phyloP scores from a whole-genome alignment of 495 filamentous ascomycete species.

The Aspergillus hancockii region DNA sequence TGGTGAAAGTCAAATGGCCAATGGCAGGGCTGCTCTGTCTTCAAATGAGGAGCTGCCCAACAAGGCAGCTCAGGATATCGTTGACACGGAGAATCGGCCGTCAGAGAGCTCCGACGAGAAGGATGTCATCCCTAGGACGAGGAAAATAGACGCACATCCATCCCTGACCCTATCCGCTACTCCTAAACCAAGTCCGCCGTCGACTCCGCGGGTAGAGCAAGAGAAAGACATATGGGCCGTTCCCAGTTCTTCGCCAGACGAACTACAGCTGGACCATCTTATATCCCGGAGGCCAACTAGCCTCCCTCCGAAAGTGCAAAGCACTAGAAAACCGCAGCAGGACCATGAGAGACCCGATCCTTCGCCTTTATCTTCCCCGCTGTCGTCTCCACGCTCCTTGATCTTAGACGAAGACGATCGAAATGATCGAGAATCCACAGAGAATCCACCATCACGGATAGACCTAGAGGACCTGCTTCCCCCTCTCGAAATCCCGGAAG shows the following conservation, averaged over 20 bases:
- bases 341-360: slow-evolving; percentile 20
- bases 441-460: slow-evolving; percentile 10
- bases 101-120: not conserved
- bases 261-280: slow-evolving; percentile 27
- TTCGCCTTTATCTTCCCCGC: slow-evolving; percentile 48
- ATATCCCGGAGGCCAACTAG: slow-evolving; percentile 13
- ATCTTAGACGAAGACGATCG: slow-evolving; percentile 8
- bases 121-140: not conserved
- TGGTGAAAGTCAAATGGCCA: not conserved
- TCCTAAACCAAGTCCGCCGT: slow-evolving; percentile 10
- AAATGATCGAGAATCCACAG: not conserved
- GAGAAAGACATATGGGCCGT: slow-evolving; percentile 23
- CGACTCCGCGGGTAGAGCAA: slow-evolving; percentile 18
- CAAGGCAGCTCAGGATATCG: not conserved
- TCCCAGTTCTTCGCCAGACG: slow-evolving; percentile 38
- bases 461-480: slow-evolving; percentile 22
- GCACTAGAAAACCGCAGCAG: slow-evolving; percentile 1
- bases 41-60: not conserved
- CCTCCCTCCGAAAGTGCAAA: slow-evolving; percentile 8
- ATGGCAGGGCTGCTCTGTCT: not conserved
- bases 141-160: not conserved
- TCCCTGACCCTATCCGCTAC: slow-evolving; percentile 8
- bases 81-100: not conserved
- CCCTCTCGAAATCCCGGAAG: slow-evolving; percentile 31
- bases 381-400: slow-evolving; percentile 30